A percentile compares a stretch with the other conserved stretches of the same genome.
Evolutionary conservation across 2,329 filamentous ascomycete species (phyloP).

Genomic region (Fusarium caatingaense): DNA sequence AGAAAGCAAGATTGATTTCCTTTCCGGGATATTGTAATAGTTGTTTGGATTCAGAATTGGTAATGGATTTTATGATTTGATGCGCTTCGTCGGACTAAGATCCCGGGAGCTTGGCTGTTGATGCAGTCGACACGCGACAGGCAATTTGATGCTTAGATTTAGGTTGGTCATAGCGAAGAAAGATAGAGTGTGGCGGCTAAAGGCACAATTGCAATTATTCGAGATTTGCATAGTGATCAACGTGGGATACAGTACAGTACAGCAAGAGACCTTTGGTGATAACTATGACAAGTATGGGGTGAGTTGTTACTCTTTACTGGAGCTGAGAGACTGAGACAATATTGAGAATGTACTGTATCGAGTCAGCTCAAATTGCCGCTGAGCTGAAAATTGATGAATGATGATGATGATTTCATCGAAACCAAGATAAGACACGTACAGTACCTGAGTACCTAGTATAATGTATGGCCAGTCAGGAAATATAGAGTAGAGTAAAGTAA

Average conservation of each 20-base stretch:
- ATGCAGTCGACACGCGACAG: slow-evolving; percentile 18
- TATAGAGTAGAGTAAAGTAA: background rate
- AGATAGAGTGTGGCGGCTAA: slow-evolving; percentile 1
- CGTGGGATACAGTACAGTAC: slow-evolving; percentile 7
- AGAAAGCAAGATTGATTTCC: slow-evolving; percentile 18
- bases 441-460: background rate
- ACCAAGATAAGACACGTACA: slow-evolving; percentile 32
- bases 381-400: slow-evolving; percentile 24
- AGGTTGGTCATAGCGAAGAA: background rate
- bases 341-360: background rate
- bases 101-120: slow-evolving; percentile 13
- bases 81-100: slow-evolving; percentile 23
- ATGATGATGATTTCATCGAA: slow-evolving; percentile 35
- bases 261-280: slow-evolving; percentile 8
- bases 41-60: slow-evolving; percentile 36
- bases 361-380: slow-evolving; percentile 27
- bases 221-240: background rate
- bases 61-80: slow-evolving; percentile 38
- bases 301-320: slow-evolving; percentile 9
- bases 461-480: background rate
- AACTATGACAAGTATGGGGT: slow-evolving; percentile 14
- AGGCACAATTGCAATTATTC: background rate
- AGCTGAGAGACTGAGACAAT: slow-evolving; percentile 11
- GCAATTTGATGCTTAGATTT: slow-evolving; percentile 20
- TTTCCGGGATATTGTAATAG: slow-evolving; percentile 24